Evolutionary conservation across 345 rosid species (phyloP).

Genomic region (Combretum micranthum): DNA sequence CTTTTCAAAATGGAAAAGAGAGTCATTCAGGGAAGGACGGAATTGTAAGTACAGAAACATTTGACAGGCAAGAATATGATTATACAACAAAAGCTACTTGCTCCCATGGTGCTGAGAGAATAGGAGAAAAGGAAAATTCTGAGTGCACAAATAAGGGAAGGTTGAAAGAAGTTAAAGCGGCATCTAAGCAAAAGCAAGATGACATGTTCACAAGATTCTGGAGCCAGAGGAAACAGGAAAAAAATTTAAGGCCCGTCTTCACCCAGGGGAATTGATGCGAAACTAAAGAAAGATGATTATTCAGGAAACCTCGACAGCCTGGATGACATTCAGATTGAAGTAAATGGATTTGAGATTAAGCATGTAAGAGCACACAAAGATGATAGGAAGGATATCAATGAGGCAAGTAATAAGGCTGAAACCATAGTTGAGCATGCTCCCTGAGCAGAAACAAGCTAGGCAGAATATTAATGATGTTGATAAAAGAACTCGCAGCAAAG

Average conservation of each 20-base stretch:
- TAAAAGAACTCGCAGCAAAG: constrained; percentile 14
- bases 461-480: neutral
- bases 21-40: constrained; percentile 35
- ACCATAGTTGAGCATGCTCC: constrained; percentile 25
- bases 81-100: constrained; percentile 24
- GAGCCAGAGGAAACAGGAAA: constrained; percentile 30
- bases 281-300: constrained; percentile 23
- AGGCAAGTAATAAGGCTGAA: constrained; percentile 17
- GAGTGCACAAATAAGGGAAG: constrained; percentile 15
- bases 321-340: constrained; percentile 24
- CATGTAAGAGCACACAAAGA: constrained; percentile 25
- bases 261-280: constrained; percentile 28
- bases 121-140: neutral
- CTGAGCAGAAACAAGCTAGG: constrained; percentile 4
- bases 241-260: constrained; percentile 18
- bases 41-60: constrained; percentile 18
- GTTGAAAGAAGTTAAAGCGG: constrained; percentile 19
- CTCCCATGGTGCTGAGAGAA: constrained; percentile 18
- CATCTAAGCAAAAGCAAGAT: constrained; percentile 20
- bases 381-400: constrained; percentile 19
- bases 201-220: constrained; percentile 27
- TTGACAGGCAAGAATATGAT: constrained; percentile 25
- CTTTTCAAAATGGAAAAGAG: constrained; percentile 16
- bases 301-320: constrained; percentile 24
- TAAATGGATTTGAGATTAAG: constrained; percentile 20